Percentiles rank a stretch among this genome's conserved stretches.
Conservation (phyloP, 2,329 filamentous ascomycete species). For the Aschersonia sp. region DNA sequence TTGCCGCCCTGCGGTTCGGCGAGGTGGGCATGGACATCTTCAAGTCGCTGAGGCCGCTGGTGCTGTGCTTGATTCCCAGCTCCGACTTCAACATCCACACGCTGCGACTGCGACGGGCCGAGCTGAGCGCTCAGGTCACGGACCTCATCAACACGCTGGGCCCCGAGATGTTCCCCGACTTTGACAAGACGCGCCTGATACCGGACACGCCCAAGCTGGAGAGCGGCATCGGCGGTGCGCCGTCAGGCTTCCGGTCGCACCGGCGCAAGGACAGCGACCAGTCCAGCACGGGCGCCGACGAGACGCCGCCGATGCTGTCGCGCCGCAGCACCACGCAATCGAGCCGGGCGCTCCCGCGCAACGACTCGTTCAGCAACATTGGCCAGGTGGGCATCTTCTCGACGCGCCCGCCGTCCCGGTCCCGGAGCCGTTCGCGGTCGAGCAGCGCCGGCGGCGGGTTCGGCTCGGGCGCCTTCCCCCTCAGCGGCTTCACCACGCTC, state of each 20-base stretch:
- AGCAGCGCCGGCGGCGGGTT: conserved; percentile 48
- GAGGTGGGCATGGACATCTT: conserved; percentile 98
- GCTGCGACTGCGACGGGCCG: conserved; percentile 55
- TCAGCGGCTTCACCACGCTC: conserved; percentile 54
- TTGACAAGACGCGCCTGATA: conserved; percentile 61
- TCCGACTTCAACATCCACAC: conserved; percentile 73
- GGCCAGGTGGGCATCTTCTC: conserved; percentile 81
- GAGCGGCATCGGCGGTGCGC: conserved; percentile 9
- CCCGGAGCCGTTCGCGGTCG: conserved; percentile 53
- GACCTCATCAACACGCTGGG: conserved; percentile 89
- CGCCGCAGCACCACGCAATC: conserved; percentile 38
- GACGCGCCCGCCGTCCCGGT: conserved; percentile 71
- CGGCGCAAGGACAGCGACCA: conserved; percentile 33
- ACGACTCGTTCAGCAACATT: conserved; percentile 89
- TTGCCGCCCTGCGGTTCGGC: conserved; percentile 83
- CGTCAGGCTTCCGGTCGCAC: conserved; percentile 9
- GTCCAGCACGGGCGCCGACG: conserved; percentile 24
- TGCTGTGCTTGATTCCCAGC: conserved; percentile 71
- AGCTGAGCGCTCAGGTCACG: conserved; percentile 70
- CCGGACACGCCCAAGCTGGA: conserved; percentile 33
- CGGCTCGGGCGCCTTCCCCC: conserved; percentile 44
- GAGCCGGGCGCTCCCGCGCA: conserved; percentile 51
- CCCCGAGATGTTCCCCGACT: conserved; percentile 95
- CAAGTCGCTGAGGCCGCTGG: conserved; percentile 80
- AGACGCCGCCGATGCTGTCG: conserved; percentile 24